A percentile compares a stretch with the other conserved stretches of the same genome.
Conservation (phyloP, 495 filamentous ascomycete species). For the Staphylotrichum tortipilum region DNA sequence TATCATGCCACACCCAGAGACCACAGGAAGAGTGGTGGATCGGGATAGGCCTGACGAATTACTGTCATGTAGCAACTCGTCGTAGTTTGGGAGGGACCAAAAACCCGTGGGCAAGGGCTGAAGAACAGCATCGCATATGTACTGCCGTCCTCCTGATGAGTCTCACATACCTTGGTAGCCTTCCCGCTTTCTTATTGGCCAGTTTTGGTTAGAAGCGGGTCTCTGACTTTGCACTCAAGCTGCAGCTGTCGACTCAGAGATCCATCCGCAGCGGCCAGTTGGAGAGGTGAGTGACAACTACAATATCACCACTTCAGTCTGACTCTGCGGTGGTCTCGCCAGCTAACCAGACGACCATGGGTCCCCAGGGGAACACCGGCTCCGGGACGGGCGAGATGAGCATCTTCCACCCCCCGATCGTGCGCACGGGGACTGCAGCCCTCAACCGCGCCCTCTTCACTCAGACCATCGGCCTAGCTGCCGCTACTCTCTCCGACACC, state of each 20-base stretch:
- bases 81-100: too few species aligned
- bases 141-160: too few species aligned
- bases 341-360: too few species aligned
- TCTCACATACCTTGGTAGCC: background rate
- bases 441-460: slow-evolving; percentile 80
- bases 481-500: slow-evolving; percentile 66
- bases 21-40: too few species aligned
- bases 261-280: background rate
- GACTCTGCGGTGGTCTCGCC: too few species aligned
- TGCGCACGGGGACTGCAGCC: slow-evolving; percentile 52
- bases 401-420: slow-evolving; percentile 68
- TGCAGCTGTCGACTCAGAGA: background rate
- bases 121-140: too few species aligned
- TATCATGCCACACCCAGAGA: too few species aligned
- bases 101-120: too few species aligned
- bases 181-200: slow-evolving; percentile 1
- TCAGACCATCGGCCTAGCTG: slow-evolving; percentile 63
- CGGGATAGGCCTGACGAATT: too few species aligned
- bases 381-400: slow-evolving; percentile 22
- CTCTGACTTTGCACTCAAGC: too few species aligned
- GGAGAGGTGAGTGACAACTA: slow-evolving; percentile 11
- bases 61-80: too few species aligned
- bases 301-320: too few species aligned
- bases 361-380: background rate
- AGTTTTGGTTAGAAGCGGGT: background rate